A percentile compares a stretch with the other conserved stretches of the same genome.
These are phyloP conservation scores for Lipomyces mesembrius DNA, from an alignment of 805 yeast species.

Conservation along the genomic window DNA sequence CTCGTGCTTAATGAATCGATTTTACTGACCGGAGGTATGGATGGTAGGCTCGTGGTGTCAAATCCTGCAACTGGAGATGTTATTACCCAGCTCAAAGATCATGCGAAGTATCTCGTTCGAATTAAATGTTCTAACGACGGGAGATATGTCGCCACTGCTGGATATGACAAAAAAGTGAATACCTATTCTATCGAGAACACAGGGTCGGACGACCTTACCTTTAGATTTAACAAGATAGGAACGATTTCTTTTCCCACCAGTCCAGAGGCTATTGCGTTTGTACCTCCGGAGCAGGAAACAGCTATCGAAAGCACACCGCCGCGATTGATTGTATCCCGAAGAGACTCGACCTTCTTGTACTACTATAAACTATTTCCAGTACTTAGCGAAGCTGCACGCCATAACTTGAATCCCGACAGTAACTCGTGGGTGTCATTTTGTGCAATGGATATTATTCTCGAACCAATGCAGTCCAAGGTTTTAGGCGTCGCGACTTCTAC, in stretches of 20 bases:
- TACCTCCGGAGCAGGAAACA: neutral
- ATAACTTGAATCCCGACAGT: slow-evolving; percentile 36
- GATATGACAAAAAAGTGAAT: slow-evolving; percentile 40
- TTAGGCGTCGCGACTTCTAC: slow-evolving; percentile 76
- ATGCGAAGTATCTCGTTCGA: slow-evolving; percentile 48
- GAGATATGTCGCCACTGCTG: slow-evolving; percentile 49
- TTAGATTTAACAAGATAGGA: slow-evolving; percentile 18
- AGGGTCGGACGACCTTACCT: neutral
- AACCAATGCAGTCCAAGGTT: slow-evolving; percentile 32
- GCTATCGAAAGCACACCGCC: slow-evolving; percentile 11
- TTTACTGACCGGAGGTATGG: slow-evolving; percentile 57
- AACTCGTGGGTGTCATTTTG: slow-evolving; percentile 38
- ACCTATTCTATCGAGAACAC: slow-evolving; percentile 23
- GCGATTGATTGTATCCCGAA: slow-evolving; percentile 32
- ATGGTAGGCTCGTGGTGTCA: slow-evolving; percentile 51
- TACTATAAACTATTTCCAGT: slow-evolving; percentile 34
- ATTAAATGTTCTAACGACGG: slow-evolving; percentile 46
- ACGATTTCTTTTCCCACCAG: slow-evolving; percentile 31
- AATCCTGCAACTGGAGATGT: slow-evolving; percentile 29
- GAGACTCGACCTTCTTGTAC: slow-evolving; percentile 38
- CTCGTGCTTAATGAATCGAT: slow-evolving; percentile 40
- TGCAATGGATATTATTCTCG: slow-evolving; percentile 35
- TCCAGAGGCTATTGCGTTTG: slow-evolving; percentile 37
- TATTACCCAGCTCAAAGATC: slow-evolving; percentile 45
- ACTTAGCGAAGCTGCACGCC: slow-evolving; percentile 32